Evolutionary conservation across 768 basidiomycete genomes (phyloP), one percentile per base, ranked within the genome.

Genomic region (Vishniacozyma victoriae): DNA sequence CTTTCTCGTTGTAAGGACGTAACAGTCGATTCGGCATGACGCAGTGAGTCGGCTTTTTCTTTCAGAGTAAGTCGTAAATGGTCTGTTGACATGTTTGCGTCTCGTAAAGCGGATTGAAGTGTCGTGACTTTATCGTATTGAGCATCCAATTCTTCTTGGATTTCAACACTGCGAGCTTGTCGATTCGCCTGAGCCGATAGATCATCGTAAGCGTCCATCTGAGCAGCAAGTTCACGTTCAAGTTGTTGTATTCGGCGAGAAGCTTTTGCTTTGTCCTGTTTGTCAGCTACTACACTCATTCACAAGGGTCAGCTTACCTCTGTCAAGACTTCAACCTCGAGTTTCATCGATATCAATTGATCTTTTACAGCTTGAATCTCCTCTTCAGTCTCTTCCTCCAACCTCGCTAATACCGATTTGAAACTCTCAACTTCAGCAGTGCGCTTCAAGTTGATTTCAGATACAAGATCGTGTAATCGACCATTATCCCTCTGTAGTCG

Each of bases 401-500:
- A 42, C 14, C 51, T 37, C 14, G 36, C 45, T 35, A 64, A 39
- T 23, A 60, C 62, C 18, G 48, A 19, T 29, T 44, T 44, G 50
- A 64, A 48, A 20, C 55, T 51, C 22, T 59, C 55, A 5, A 46
- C 26, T 29, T 62, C 53, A 22, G 35, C 44, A 29, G 48, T 24
- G 31, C 46, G 47, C 38, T 52, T 57, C 40, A 52, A 25, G 16
- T 41, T 42, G 29, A 62, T 20, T n/a, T 59, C 57, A 3, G 54
- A 46, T 12, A 59, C 36, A 2, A 54, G 40, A 40, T 59, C 48
- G 19, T 52, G 46, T 22, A 67, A 33, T 19, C 61, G 53, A 1
- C 45, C 44, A 20, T 54, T 56, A 12, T 67, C 61, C 20, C 16
- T 18, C 24, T 54, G 49, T n/a, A 62, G 44, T 20, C 62, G 47